Evolutionary conservation across 2,329 filamentous ascomycete species (phyloP).

Genomic region (Aspergillus bombycis): DNA sequence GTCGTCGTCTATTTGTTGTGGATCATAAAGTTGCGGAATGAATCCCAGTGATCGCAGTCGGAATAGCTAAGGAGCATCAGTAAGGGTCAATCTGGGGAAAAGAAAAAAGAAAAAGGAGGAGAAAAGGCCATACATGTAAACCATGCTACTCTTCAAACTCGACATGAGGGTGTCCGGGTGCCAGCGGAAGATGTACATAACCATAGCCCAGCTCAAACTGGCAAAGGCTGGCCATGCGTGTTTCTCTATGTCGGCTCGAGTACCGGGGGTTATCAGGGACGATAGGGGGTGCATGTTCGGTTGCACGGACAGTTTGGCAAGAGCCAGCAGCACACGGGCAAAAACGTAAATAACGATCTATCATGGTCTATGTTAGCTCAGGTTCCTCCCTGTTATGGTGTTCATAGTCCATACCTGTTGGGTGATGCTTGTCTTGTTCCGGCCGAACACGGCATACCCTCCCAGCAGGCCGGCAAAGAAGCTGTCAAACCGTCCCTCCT

Average conservation of each 20-base stretch:
- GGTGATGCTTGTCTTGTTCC: conserved; percentile 76
- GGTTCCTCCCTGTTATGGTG: neutral
- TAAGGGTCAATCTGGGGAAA: neutral
- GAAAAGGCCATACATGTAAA: conserved; percentile 74
- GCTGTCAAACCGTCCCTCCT: conserved; percentile 74
- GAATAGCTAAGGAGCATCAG: conserved; percentile 56
- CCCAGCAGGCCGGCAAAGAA: conserved; percentile 86
- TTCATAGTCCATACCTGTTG: conserved; percentile 60
- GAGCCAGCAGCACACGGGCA: conserved; percentile 80
- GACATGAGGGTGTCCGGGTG: conserved; percentile 89
- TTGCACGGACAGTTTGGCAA: conserved; percentile 81
- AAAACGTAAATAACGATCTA: conserved; percentile 98
- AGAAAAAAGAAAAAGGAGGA: conserved; percentile 26
- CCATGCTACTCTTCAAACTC: conserved; percentile 93
- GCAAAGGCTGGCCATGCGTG: conserved; percentile 95
- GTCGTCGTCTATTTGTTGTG: conserved; percentile 67
- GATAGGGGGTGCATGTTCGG: conserved; percentile 50
- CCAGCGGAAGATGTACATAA: conserved; percentile 95
- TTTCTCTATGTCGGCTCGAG: conserved; percentile 57
- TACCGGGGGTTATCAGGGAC: conserved; percentile 48
- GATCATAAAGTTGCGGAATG: conserved; percentile 78
- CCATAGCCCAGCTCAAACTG: conserved; percentile 83
- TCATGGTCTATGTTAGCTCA: neutral
- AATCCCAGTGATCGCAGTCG: conserved; percentile 88
- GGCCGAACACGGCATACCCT: conserved; percentile 91